phyloP scores from a whole-genome alignment of 305 asterid genomes.

The Ilex paraguariensis region DNA sequence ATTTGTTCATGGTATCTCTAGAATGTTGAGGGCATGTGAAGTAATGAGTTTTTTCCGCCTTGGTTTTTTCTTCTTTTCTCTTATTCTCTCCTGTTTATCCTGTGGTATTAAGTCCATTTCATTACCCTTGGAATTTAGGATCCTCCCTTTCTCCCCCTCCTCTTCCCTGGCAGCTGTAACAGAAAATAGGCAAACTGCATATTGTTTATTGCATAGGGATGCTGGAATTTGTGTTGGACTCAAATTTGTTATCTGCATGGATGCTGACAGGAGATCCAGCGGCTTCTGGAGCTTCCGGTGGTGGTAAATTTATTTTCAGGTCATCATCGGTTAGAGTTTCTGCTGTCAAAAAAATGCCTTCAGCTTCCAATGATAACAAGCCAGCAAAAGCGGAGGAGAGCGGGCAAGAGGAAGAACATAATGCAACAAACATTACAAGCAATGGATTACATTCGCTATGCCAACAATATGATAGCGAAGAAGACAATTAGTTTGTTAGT shows the following conservation, averaged over 20 bases:
- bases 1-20: too few relatives aligned
- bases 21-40: too few relatives aligned
- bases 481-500: slow-evolving; percentile 22
- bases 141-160: too few relatives aligned
- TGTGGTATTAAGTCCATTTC: too few relatives aligned
- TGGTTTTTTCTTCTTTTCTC: too few relatives aligned
- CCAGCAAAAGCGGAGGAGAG: slow-evolving; percentile 7
- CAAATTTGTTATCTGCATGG: slow-evolving; percentile 3
- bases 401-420: slow-evolving; percentile 14
- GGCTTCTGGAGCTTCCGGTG: slow-evolving; percentile 18
- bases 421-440: slow-evolving; percentile 9
- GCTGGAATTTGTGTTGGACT: too few relatives aligned
- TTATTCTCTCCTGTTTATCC: too few relatives aligned
- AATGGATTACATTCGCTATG: slow-evolving; percentile 46
- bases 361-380: slow-evolving; percentile 17
- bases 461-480: slow-evolving; percentile 45
- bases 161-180: too few relatives aligned
- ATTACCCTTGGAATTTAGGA: too few relatives aligned
- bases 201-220: too few relatives aligned
- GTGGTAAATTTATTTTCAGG: slow-evolving; percentile 34
- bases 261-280: slow-evolving; percentile 30
- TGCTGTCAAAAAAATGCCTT: slow-evolving; percentile 34
- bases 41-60: too few relatives aligned
- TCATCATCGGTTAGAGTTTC: slow-evolving; percentile 39
- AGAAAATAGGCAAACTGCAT: too few relatives aligned